Conservation (phyloP, 768 basidiomycete species). For the Serendipita vermifera region DNA sequence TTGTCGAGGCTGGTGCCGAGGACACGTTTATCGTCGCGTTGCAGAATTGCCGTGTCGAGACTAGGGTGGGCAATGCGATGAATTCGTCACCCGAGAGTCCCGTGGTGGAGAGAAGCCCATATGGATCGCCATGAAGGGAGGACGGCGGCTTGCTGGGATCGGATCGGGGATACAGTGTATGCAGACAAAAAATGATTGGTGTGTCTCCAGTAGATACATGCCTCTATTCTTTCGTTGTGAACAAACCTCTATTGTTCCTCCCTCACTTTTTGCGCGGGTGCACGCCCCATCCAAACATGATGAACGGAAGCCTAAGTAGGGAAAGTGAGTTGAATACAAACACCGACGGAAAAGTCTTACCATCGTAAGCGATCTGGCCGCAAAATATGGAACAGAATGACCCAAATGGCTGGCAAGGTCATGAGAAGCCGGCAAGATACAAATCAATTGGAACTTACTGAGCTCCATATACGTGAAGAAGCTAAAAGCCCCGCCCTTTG, state of each 20-base stretch:
- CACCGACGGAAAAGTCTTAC: slow-evolving; percentile 20
- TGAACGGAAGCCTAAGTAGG: slow-evolving; percentile 3
- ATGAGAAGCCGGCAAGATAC: background rate
- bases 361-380: slow-evolving; percentile 33
- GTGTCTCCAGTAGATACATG: no score
- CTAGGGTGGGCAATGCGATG: no score
- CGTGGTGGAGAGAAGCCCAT: background rate
- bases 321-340: background rate
- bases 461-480: slow-evolving; percentile 49
- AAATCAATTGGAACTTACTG: slow-evolving; percentile 25
- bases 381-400: slow-evolving; percentile 34
- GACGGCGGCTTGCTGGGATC: no score
- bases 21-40: slow-evolving; percentile 83
- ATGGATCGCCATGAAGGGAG: background rate
- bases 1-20: slow-evolving; percentile 72
- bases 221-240: no score
- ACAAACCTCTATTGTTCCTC: no score
- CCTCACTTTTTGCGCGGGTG: background rate
- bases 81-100: no score
- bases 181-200: no score
- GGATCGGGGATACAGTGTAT: no score
- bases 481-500: slow-evolving; percentile 33
- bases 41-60: slow-evolving; percentile 76
- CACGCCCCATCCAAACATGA: background rate
- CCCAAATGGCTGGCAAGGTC: slow-evolving; percentile 27